Conservation (phyloP, 2,329 filamentous ascomycete genomes). For the Aspergillus ustus region DNA sequence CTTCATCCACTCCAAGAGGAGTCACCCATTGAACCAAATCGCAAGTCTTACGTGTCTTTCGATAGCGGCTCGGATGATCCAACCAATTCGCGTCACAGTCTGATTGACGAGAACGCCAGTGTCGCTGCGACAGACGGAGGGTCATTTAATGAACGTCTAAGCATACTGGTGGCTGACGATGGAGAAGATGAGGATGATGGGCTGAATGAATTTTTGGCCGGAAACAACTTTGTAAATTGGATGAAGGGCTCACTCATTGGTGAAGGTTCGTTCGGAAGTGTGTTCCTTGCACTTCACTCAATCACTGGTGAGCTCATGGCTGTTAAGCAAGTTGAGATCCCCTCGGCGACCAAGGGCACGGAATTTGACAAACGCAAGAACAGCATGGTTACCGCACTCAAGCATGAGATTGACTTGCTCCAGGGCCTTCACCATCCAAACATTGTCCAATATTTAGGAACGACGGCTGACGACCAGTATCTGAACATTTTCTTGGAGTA, state of each 20-base stretch:
- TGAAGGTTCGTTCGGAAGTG: conserved; percentile 93
- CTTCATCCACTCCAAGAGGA: conserved; percentile 92
- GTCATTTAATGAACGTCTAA: conserved; percentile 80
- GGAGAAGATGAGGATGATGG: conserved; percentile 91
- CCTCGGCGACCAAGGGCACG: conserved; percentile 74
- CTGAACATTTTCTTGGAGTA: conserved; percentile 99
- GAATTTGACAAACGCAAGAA: conserved; percentile 90
- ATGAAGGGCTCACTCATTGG: conserved; percentile 99
- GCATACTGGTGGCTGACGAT: conserved; percentile 83
- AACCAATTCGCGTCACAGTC: conserved; percentile 76
- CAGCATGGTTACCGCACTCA: conserved; percentile 95
- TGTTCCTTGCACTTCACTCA: conserved; percentile 92
- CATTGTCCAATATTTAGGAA: conserved; percentile 97
- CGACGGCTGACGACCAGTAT: conserved; percentile 85
- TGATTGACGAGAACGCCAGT: conserved; percentile 81
- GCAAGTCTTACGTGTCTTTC: conserved; percentile 91
- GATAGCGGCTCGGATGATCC: conserved; percentile 70
- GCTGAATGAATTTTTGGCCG: conserved; percentile 84
- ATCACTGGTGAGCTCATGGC: conserved; percentile 97
- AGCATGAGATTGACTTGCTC: conserved; percentile 92
- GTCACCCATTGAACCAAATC: conserved; percentile 80
- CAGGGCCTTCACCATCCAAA: conserved; percentile 94
- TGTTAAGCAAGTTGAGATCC: conserved; percentile 96
- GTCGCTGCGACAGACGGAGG: conserved; percentile 66
- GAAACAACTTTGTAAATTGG: conserved; percentile 97